Percentiles rank a stretch among this genome's conserved stretches.
These are phyloP conservation scores for Rhodamnia rubescens DNA, from an alignment of 345 rosid genomes.

Conservation along the genomic window DNA sequence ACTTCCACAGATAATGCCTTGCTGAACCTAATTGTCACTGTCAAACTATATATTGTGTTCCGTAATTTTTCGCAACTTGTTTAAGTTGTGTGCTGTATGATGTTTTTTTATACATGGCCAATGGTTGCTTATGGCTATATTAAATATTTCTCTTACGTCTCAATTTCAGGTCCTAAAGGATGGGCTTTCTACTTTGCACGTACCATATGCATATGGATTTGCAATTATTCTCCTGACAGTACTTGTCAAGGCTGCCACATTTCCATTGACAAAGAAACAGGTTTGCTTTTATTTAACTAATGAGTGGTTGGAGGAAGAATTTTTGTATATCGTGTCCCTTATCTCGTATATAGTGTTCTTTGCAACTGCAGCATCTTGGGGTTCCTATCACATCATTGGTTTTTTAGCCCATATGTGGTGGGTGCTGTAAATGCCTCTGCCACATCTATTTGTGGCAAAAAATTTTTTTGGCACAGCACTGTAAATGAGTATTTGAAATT, in stretches of 20 bases:
- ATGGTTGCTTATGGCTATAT: background rate
- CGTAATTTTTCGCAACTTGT: background rate
- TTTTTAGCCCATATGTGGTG: background rate
- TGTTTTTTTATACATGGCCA: background rate
- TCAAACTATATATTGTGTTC: background rate
- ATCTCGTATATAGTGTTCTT: background rate
- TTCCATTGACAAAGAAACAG: slow-evolving; percentile 94
- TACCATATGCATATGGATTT: slow-evolving; percentile 83
- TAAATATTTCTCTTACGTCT: background rate
- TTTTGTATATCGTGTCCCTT: background rate
- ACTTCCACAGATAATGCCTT: background rate
- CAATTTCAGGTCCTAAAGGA: slow-evolving; percentile 63
- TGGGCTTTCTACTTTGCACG: slow-evolving; percentile 66
- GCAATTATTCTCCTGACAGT: slow-evolving; percentile 84
- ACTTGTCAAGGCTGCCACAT: slow-evolving; percentile 88
- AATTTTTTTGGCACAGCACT: background rate
- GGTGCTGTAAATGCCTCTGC: background rate
- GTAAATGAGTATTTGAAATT: background rate
- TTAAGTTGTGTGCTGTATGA: background rate
- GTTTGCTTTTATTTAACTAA: slow-evolving; percentile 11
- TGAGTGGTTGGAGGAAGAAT: background rate
- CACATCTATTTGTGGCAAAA: background rate
- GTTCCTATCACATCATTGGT: background rate
- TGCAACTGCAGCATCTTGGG: background rate
- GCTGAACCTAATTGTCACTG: background rate